A percentile compares a stretch with the other conserved stretches of the same genome.
phyloP scores from a whole-genome alignment of 164 flowering plant species.

The Sedum album region DNA sequence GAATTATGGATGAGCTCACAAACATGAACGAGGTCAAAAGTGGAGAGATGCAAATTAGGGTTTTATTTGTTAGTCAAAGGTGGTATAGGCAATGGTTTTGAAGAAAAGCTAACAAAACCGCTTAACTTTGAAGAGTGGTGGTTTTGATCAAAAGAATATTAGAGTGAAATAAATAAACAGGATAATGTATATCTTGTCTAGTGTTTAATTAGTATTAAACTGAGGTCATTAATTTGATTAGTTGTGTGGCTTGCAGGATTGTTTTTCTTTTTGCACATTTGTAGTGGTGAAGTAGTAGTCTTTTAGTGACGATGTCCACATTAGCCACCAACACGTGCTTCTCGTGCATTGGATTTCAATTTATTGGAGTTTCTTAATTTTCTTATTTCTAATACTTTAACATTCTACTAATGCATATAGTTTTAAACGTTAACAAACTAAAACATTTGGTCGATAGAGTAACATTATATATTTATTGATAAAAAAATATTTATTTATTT shows the following conservation, averaged over 20 bases:
- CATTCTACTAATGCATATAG: too few species aligned
- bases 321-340: conserved; percentile 2
- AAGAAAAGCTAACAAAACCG: not conserved
- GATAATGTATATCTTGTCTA: not conserved
- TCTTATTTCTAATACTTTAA: not conserved
- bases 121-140: not conserved
- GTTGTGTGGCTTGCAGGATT: not conserved
- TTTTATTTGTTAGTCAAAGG: not conserved
- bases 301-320: not conserved
- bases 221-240: not conserved
- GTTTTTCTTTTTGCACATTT: not conserved
- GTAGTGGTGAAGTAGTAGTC: not conserved
- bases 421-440: too few species aligned
- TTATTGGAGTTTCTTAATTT: not conserved
- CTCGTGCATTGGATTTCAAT: not conserved
- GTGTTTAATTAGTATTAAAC: not conserved
- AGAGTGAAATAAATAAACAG: not conserved
- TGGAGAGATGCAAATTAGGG: conserved; percentile 7
- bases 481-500: too few species aligned
- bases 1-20: not conserved
- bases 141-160: not conserved
- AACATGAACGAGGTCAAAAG: not conserved
- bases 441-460: too few species aligned
- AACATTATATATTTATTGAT: too few species aligned
- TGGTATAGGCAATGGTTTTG: not conserved